phyloP scores from a whole-genome alignment of 208 protist genomes.

The Trypanosoma rangeli region DNA sequence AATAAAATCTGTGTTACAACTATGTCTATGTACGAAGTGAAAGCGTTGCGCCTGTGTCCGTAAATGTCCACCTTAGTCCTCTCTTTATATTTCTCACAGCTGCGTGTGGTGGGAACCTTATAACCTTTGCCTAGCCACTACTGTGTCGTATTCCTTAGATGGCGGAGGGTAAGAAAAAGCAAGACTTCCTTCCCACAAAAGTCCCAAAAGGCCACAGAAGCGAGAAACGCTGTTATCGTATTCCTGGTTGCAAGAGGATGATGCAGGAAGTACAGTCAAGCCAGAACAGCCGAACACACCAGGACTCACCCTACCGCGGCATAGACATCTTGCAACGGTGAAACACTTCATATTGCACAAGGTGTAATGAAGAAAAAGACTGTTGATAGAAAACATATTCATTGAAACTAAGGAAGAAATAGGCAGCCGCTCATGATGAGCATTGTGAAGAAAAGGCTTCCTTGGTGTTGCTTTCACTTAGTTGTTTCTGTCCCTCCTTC shows the following conservation, averaged over 20 bases:
- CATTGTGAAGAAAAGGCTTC: neutral
- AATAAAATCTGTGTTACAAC: no score
- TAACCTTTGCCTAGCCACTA: no score
- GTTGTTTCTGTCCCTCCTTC: neutral
- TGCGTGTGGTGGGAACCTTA: no score
- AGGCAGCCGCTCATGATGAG: neutral
- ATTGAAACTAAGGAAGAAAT: neutral
- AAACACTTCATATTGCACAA: neutral
- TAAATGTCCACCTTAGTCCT: no score
- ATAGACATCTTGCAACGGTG: no score
- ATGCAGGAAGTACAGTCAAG: neutral
- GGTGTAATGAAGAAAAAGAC: neutral
- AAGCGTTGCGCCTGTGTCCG: no score
- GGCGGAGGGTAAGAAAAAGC: neutral
- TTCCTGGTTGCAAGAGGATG: neutral
- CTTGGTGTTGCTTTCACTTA: neutral
- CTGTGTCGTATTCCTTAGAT: no score
- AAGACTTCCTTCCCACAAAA: neutral
- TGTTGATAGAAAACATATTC: neutral
- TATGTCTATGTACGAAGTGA: no score
- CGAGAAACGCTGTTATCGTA: neutral
- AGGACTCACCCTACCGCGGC: neutral
- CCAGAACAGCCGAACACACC: neutral
- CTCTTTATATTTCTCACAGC: no score
- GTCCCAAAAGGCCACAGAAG: neutral